Percentiles rank a stretch among this genome's conserved stretches.
These are phyloP conservation scores for Odonthalia washingtoniensis DNA, from an alignment of 31 red algal species.

Conservation along the genomic window DNA sequence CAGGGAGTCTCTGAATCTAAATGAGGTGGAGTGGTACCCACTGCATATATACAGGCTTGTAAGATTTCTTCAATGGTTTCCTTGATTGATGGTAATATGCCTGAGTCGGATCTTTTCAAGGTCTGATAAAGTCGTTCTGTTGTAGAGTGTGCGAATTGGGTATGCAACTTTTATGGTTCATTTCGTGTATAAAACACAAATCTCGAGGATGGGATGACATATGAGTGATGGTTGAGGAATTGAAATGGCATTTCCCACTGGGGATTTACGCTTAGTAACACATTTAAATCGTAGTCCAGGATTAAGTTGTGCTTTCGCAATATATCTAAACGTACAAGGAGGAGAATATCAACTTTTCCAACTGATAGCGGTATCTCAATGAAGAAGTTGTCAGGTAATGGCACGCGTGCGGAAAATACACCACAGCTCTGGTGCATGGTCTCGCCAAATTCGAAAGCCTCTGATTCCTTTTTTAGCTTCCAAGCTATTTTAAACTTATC, in stretches of 20 bases:
- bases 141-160: background rate
- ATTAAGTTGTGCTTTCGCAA: background rate
- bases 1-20: background rate
- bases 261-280: background rate
- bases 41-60: background rate
- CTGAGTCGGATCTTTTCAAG: background rate
- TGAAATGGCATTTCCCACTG: background rate
- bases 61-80: background rate
- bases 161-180: background rate
- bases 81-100: no score
- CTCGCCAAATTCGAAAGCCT: no score
- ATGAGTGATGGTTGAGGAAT: background rate
- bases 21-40: background rate
- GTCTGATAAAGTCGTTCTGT: background rate
- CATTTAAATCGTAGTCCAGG: background rate
- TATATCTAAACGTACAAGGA: background rate
- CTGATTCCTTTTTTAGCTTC: no score
- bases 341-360: background rate
- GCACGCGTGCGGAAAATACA: no score
- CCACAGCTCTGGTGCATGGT: no score
- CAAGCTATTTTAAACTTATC: no score
- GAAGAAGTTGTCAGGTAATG: no score
- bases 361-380: no score
- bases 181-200: background rate
- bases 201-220: background rate